Evolutionary conservation across 805 yeast species (phyloP).

Genomic region (Alloascoidea africana): DNA sequence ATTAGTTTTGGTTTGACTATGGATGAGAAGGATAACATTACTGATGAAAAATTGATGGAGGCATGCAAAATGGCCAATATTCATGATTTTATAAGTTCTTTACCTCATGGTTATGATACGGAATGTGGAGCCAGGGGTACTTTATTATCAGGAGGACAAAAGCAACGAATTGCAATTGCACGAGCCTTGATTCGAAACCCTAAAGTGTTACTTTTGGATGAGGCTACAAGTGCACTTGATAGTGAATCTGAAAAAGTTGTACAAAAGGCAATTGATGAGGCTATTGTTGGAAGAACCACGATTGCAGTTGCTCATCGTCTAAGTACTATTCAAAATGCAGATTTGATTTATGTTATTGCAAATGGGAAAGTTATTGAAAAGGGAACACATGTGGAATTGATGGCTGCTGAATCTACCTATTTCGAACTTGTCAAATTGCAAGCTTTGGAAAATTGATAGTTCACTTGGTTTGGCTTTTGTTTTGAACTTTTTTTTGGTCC

Average conservation of each 20-base stretch:
- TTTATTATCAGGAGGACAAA: conserved; percentile 59
- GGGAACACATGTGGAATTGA: conserved; percentile 36
- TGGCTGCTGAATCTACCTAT: conserved; percentile 21
- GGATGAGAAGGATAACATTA: conserved; percentile 16
- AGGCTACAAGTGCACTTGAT: conserved; percentile 54
- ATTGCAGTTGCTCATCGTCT: conserved; percentile 79
- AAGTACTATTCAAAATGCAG: conserved; percentile 51
- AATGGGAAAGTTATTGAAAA: conserved; percentile 47
- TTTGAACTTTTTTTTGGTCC: not conserved
- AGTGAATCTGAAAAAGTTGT: conserved; percentile 64
- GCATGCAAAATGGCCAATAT: conserved; percentile 38
- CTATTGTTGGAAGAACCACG: conserved; percentile 61
- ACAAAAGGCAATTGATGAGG: conserved; percentile 52
- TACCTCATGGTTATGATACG: conserved; percentile 49
- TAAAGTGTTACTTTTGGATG: conserved; percentile 46
- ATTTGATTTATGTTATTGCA: conserved; percentile 42
- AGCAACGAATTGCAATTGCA: conserved; percentile 65
- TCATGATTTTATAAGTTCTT: conserved; percentile 37
- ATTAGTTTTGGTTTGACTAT: conserved; percentile 31
- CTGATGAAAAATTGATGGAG: conserved; percentile 27
- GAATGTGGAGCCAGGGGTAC: conserved; percentile 41
- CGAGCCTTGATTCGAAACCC: conserved; percentile 59
- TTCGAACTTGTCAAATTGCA: conserved; percentile 24
- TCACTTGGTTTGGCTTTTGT: too few species aligned
- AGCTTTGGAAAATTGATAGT: conserved; percentile 15